phyloP scores from a whole-genome alignment of 2,329 filamentous ascomycete species.

The Mollisiaceae sp. region DNA sequence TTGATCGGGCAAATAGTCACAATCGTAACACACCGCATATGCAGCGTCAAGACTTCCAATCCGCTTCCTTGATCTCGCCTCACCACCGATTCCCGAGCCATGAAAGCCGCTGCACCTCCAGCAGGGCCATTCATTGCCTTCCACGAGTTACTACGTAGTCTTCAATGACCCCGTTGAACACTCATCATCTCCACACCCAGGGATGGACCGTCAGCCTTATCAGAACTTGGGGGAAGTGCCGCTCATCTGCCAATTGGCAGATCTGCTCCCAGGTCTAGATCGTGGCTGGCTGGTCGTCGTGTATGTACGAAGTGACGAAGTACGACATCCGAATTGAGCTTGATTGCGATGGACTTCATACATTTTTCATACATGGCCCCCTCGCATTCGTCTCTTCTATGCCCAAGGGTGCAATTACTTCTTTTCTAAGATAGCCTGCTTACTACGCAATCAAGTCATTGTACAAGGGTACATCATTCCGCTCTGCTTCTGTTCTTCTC shows the following conservation, averaged over 20 bases:
- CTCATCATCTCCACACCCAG: background rate
- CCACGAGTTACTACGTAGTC: background rate
- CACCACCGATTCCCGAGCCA: background rate
- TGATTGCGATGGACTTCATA: background rate
- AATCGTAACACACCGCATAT: background rate
- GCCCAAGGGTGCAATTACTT: background rate
- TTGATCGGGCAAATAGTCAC: background rate
- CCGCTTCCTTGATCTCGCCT: background rate
- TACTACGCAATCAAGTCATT: background rate
- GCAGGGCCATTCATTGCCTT: background rate
- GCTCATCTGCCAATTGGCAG: background rate
- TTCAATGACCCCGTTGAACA: slow-evolving; percentile 6
- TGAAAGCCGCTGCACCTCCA: background rate
- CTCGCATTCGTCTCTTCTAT: background rate
- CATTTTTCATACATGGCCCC: background rate
- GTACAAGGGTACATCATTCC: background rate
- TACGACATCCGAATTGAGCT: background rate
- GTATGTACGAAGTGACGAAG: background rate
- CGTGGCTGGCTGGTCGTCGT: background rate
- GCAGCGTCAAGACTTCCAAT: slow-evolving; percentile 3
- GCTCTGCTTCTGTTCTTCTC: background rate
- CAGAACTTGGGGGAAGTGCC: background rate
- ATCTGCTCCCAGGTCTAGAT: background rate
- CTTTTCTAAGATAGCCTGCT: background rate
- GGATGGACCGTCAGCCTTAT: slow-evolving; percentile 1